Evolutionary conservation across 2,329 filamentous ascomycete species (phyloP).

Genomic region (Aureobasidium sp.): DNA sequence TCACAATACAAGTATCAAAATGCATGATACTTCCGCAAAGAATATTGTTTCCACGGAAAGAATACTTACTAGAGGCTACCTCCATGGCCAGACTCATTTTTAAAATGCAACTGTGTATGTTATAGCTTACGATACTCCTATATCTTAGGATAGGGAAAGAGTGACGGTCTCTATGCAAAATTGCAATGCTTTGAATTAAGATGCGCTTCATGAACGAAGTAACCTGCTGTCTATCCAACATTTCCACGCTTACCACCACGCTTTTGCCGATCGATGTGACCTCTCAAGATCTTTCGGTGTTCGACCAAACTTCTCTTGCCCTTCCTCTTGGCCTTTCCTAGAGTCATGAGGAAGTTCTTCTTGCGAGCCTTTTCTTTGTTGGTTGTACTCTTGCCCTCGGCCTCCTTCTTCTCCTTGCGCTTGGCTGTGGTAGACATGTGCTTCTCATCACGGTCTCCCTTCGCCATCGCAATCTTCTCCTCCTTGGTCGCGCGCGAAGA

Average conservation of each 20-base stretch:
- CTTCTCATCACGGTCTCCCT: slow-evolving; percentile 60
- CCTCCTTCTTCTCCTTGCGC: slow-evolving; percentile 76
- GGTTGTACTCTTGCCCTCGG: slow-evolving; percentile 88
- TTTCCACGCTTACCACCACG: slow-evolving; percentile 77
- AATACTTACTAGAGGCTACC: too few relatives aligned
- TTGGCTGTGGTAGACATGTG: slow-evolving; percentile 82
- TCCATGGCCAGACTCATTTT: too few relatives aligned
- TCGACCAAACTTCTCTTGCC: slow-evolving; percentile 89
- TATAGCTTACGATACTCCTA: too few relatives aligned
- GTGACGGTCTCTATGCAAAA: background rate
- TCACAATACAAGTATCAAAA: too few relatives aligned
- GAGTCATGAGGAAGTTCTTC: slow-evolving; percentile 99
- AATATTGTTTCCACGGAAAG: too few relatives aligned
- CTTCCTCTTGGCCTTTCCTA: slow-evolving; percentile 93
- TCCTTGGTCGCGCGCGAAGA: slow-evolving; percentile 78
- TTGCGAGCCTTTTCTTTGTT: slow-evolving; percentile 94
- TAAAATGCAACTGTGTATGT: too few relatives aligned
- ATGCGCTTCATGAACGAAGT: background rate
- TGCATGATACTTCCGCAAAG: too few relatives aligned
- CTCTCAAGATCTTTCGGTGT: slow-evolving; percentile 69
- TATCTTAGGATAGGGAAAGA: too few relatives aligned
- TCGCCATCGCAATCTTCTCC: slow-evolving; percentile 74
- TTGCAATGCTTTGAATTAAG: background rate
- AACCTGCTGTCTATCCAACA: background rate
- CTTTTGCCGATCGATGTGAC: slow-evolving; percentile 75